Evolutionary conservation across 2,329 filamentous ascomycete genomes (phyloP).

Genomic region (Epichloe amarillans): DNA sequence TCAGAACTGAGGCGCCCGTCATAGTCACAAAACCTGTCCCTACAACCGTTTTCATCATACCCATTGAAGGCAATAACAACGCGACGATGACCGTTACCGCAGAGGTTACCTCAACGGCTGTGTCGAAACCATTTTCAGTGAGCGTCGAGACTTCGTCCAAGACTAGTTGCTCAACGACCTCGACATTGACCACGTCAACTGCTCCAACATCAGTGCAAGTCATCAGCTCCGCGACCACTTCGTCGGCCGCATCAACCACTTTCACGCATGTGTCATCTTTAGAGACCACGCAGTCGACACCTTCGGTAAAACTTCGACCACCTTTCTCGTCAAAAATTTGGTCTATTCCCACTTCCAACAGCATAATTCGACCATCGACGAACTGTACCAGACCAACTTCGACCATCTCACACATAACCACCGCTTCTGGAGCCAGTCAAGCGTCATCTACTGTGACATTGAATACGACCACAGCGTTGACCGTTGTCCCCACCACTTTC

Average conservation of each 20-base stretch:
- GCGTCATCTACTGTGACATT: not conserved
- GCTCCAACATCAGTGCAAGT: not conserved
- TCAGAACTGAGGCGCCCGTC: slow-evolving; percentile 9
- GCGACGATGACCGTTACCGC: slow-evolving; percentile 1
- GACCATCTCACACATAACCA: not conserved
- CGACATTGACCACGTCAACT: not conserved
- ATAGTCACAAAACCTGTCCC: slow-evolving; percentile 8
- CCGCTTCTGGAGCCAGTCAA: not conserved
- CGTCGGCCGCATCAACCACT: not conserved
- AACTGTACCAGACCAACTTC: not conserved
- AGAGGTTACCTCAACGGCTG: not conserved
- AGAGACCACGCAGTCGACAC: not conserved
- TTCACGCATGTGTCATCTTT: not conserved
- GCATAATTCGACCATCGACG: slow-evolving; percentile 1
- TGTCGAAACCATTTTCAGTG: not conserved
- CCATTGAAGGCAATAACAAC: slow-evolving; percentile 10
- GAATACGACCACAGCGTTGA: not conserved
- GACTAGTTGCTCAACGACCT: not conserved
- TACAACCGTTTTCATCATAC: slow-evolving; percentile 16
- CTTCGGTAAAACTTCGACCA: not conserved
- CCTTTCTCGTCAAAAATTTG: slow-evolving; percentile 1
- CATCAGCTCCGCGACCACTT: not conserved
- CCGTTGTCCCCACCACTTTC: not conserved
- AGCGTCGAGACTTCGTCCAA: not conserved
- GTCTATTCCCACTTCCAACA: slow-evolving; percentile 1